phyloP scores from a whole-genome alignment of 2,329 filamentous ascomycete genomes.

The Cladosporium velox region DNA sequence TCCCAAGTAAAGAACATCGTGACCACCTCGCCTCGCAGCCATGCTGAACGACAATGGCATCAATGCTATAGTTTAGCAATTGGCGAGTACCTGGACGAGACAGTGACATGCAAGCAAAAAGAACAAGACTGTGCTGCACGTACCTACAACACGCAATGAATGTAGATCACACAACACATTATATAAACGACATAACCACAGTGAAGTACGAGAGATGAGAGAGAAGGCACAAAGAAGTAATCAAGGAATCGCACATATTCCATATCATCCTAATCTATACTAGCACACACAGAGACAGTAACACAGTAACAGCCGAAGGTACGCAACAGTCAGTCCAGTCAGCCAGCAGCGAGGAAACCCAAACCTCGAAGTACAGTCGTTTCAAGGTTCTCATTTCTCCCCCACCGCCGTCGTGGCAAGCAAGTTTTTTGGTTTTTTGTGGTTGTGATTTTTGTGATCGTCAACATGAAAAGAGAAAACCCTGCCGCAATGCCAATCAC shows the following conservation, averaged over 20 bases:
- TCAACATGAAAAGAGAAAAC: background rate
- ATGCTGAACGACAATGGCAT: too few relatives aligned
- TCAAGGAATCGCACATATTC: conserved; percentile 1
- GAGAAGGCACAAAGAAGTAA: background rate
- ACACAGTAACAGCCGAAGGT: conserved; percentile 7
- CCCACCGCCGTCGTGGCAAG: background rate
- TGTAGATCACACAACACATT: too few relatives aligned
- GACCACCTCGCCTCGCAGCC: too few relatives aligned
- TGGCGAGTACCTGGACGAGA: too few relatives aligned
- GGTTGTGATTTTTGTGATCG: background rate
- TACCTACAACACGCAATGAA: too few relatives aligned
- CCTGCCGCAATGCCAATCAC: conserved; percentile 16
- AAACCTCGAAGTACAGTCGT: background rate
- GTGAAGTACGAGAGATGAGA: background rate
- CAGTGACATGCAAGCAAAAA: too few relatives aligned
- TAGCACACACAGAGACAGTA: conserved; percentile 4
- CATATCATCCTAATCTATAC: conserved; percentile 20
- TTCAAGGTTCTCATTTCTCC: background rate
- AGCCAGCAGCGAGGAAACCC: background rate
- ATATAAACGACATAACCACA: background rate
- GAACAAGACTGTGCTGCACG: too few relatives aligned
- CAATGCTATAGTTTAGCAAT: too few relatives aligned
- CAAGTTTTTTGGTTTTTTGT: background rate
- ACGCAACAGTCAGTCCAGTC: conserved; percentile 1
- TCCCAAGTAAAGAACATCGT: too few relatives aligned